Base-by-base conservation (phyloP, 257 asterid genomes). In the Lycium barbarum region DNA sequence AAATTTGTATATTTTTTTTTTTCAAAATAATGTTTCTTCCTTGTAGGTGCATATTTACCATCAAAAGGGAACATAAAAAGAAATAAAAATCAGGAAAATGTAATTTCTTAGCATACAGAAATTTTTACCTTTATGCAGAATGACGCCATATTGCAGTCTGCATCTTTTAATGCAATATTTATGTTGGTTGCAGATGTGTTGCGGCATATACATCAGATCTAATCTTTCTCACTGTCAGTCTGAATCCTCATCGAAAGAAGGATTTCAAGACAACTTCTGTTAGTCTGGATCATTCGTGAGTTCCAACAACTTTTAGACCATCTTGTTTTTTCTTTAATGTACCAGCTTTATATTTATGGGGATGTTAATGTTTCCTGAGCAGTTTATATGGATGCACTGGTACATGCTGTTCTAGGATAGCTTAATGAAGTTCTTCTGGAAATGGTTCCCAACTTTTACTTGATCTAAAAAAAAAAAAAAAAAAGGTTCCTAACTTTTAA, bases 231-330 rank as follows among this genome's bases (percentile, higher is more conserved):
- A 86, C 89, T 61, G 92, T 95, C 81, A 91, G 98, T 86, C 36
- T 93, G 88, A 93, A 97, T 88, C 99, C 98, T 86, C 98, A 97
- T 86, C 95, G 98, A 45, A 92, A 84, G 79, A 93, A 84, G 92
- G 94, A 90, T 85, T 86, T 94, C 84, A 95, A 91, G 89, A 68
- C 94, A 54, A 80, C 94, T 15, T 65, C 90, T 81, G 92, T 93
- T 87, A 95, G 98, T 86, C 92, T 97, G 88, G 99, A 95, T 88
- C 98, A 97, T 90, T 87, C 97, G 98, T 97, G 85, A 94, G 98
- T 87, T 38, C 85, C 83, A 67, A 14, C 36, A 36, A 13, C 26
- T 79, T 15, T 61, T 66, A 26, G 76, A 49, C 53, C 83, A 73
- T 86, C 79, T 86, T 84, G 14, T 22, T 26, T 67, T 68, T 72